These are phyloP conservation scores for Dendrobium catenatum DNA, from an alignment of 106 monocot genomes.

Conservation along the genomic window DNA sequence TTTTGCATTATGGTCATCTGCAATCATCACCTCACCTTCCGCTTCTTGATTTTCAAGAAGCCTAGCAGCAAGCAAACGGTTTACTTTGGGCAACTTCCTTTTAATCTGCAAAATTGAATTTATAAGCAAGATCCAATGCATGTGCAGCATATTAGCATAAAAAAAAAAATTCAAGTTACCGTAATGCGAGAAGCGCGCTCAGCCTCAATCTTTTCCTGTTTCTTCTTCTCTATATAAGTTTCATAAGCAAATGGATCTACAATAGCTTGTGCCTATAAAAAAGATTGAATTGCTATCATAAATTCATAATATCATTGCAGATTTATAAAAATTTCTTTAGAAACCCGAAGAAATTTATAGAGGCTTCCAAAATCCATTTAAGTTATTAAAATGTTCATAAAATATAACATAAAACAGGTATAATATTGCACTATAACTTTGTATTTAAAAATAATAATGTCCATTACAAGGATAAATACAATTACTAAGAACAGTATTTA, in stretches of 20 bases:
- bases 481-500: not conserved
- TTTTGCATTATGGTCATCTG: constrained; percentile 26
- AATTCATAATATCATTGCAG: not conserved
- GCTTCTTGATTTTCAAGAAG: constrained; percentile 56
- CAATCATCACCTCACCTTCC: constrained; percentile 31
- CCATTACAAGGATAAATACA: not conserved
- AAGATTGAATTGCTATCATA: not conserved
- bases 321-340: not conserved
- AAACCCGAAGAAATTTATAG: not conserved
- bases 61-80: constrained; percentile 55
- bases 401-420: not conserved
- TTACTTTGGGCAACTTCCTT: constrained; percentile 80
- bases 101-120: constrained; percentile 41
- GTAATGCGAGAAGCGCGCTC: constrained; percentile 79
- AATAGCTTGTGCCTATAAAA: constrained; percentile 47
- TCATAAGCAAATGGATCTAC: constrained; percentile 66
- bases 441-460: not conserved
- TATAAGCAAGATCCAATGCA: not conserved
- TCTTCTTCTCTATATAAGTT: constrained; percentile 45
- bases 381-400: not conserved
- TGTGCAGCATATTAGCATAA: constrained; percentile 2
- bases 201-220: constrained; percentile 73
- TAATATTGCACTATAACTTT: not conserved
- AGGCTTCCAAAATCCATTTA: not conserved
- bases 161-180: constrained; percentile 29